Evolutionary conservation across 768 basidiomycete genomes (phyloP).

Genomic region (Boletus sp.): DNA sequence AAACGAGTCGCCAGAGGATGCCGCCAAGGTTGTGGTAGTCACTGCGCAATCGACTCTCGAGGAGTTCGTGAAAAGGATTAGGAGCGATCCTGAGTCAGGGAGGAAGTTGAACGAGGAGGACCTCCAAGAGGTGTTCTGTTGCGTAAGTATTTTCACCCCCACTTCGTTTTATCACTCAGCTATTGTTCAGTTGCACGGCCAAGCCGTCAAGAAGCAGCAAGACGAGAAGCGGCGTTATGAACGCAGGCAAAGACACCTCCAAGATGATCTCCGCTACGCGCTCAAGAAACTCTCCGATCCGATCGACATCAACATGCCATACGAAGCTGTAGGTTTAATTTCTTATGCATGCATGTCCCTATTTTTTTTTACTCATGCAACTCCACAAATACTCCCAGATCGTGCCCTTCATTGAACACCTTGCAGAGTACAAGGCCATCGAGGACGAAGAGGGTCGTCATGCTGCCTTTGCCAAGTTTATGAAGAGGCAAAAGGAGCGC

Average conservation of each 20-base stretch:
- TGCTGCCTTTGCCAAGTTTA: constrained; percentile 81
- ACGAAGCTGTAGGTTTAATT: constrained; percentile 67
- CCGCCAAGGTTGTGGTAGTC: constrained; percentile 37
- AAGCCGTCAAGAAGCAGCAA: constrained; percentile 68
- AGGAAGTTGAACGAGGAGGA: constrained; percentile 49
- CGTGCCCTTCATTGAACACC: constrained; percentile 71
- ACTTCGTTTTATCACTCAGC: constrained; percentile 5
- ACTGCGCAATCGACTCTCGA: constrained; percentile 60
- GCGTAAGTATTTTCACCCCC: constrained; percentile 42
- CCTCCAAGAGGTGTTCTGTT: constrained; percentile 54
- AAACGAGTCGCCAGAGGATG: constrained; percentile 31
- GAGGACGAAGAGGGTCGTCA: constrained; percentile 84
- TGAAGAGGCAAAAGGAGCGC: constrained; percentile 91
- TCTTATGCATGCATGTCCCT: not conserved
- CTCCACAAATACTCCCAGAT: constrained; percentile 39
- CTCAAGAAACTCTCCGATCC: constrained; percentile 85
- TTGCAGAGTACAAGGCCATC: constrained; percentile 83
- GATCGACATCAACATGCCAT: constrained; percentile 69
- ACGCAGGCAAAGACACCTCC: constrained; percentile 77
- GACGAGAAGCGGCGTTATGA: constrained; percentile 88
- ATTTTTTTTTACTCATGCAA: not conserved
- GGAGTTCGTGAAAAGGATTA: constrained; percentile 57
- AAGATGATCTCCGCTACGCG: constrained; percentile 95
- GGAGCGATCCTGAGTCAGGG: constrained; percentile 52
- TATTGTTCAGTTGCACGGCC: constrained; percentile 59